Evolutionary conservation across 2,329 filamentous ascomycete genomes (phyloP).

Genomic region (Arthrocladium fulminans): DNA sequence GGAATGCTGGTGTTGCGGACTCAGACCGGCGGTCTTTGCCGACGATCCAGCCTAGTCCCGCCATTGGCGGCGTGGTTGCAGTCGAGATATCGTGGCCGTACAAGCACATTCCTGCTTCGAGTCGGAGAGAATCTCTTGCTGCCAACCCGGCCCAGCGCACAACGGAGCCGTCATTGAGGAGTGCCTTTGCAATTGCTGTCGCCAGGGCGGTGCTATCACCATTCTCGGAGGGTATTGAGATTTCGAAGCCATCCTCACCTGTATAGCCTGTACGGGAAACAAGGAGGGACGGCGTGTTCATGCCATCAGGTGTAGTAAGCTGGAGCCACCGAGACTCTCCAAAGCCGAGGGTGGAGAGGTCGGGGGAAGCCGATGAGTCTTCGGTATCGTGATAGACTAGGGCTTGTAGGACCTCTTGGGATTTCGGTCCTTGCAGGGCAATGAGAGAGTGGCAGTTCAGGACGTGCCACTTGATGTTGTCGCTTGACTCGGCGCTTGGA

Average conservation of each 20-base stretch:
- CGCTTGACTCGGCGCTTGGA: constrained; percentile 30
- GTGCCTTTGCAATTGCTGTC: constrained; percentile 52
- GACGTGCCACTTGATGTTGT: constrained; percentile 58
- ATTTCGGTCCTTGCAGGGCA: constrained; percentile 79
- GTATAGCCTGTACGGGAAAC: constrained; percentile 91
- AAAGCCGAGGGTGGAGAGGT: constrained; percentile 68
- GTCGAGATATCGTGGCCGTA: constrained; percentile 97
- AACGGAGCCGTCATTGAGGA: constrained; percentile 57
- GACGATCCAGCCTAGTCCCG: constrained; percentile 68
- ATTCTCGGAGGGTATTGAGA: constrained; percentile 65
- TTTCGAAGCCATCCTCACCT: constrained; percentile 96
- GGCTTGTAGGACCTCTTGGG: constrained; percentile 58
- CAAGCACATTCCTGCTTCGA: constrained; percentile 98
- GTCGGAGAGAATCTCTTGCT: constrained; percentile 79
- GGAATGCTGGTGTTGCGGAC: constrained; percentile 57
- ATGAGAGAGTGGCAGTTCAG: constrained; percentile 68
- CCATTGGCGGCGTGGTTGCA: constrained; percentile 59
- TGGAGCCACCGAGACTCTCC: constrained; percentile 62
- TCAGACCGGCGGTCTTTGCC: constrained; percentile 62
- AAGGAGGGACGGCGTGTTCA: constrained; percentile 49
- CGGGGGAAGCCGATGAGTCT: constrained; percentile 17
- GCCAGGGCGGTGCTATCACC: constrained; percentile 42
- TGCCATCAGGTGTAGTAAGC: constrained; percentile 51
- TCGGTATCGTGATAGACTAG: constrained; percentile 47
- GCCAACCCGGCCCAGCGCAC: constrained; percentile 80